A percentile compares a stretch with the other conserved stretches of the same genome.
phyloP scores from a whole-genome alignment of 1,139 yeast species.

The Groenewaldozyma sp. region DNA sequence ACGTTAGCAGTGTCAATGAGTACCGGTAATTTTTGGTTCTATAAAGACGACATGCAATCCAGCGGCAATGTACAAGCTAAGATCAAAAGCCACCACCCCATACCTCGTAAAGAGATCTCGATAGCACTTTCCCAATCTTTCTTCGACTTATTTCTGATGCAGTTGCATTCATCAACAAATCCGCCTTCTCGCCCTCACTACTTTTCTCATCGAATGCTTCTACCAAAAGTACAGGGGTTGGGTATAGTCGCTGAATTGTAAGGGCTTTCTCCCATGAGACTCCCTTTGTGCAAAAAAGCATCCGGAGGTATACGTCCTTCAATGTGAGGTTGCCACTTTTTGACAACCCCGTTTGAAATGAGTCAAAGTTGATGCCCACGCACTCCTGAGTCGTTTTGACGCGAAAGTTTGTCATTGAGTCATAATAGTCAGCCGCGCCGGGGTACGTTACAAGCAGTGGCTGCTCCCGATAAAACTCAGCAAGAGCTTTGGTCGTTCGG shows the following conservation, averaged over 20 bases:
- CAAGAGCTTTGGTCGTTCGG: constrained; percentile 45
- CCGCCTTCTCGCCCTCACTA: constrained; percentile 32
- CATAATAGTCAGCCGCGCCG: constrained; percentile 37
- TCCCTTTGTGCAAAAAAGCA: constrained; percentile 76
- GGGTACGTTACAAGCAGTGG: constrained; percentile 33
- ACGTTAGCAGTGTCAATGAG: no score
- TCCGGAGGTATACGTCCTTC: constrained; percentile 62
- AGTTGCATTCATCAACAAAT: constrained; percentile 38
- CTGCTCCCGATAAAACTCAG: constrained; percentile 16
- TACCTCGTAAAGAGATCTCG: constrained; percentile 49
- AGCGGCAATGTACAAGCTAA: no score
- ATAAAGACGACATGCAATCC: no score
- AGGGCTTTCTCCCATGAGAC: constrained; percentile 78
- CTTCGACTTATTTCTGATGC: constrained; percentile 50
- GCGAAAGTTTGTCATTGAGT: constrained; percentile 13
- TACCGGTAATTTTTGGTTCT: no score
- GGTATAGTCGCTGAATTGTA: constrained; percentile 55
- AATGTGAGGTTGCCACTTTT: constrained; percentile 67
- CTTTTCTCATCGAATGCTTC: constrained; percentile 30
- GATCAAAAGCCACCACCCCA: constrained; percentile 39
- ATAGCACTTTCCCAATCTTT: constrained; percentile 49
- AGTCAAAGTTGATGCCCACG: constrained; percentile 54
- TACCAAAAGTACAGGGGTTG: constrained; percentile 50
- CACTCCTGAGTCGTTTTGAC: constrained; percentile 22
- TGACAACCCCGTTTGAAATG: constrained; percentile 61